Evolutionary conservation across 352 stramenopile species (phyloP).

Genomic region (Phytophthora meadii): DNA sequence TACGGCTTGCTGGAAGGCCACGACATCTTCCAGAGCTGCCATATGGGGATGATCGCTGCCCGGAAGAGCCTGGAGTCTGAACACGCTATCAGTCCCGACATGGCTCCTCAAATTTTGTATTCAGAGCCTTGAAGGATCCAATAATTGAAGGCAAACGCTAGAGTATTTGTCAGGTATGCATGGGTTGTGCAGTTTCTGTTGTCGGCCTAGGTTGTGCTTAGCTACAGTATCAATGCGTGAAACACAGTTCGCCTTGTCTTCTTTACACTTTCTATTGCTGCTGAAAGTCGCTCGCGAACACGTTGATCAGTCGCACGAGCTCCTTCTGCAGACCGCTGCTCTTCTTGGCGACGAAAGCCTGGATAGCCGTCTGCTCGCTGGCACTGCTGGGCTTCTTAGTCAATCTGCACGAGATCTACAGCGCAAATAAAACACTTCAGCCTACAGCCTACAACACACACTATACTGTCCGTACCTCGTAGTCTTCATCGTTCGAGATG

Average conservation of each 20-base stretch:
- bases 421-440: no score
- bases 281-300: constrained; percentile 74
- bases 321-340: constrained; percentile 69
- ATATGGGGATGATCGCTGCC: constrained; percentile 80
- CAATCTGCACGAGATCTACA: constrained; percentile 64
- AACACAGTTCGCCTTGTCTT: constrained; percentile 22
- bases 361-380: constrained; percentile 51
- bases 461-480: constrained; percentile 55
- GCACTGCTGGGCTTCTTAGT: constrained; percentile 57
- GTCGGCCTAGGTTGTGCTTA: constrained; percentile 7
- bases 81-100: constrained; percentile 65
- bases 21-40: constrained; percentile 70
- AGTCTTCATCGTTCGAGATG: constrained; percentile 89
- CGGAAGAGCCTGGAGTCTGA: constrained; percentile 72
- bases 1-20: constrained; percentile 72
- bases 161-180: constrained; percentile 21
- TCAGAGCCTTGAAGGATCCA: constrained; percentile 15
- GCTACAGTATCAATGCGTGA: constrained; percentile 6
- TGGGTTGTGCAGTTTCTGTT: constrained; percentile 10
- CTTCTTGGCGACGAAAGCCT: constrained; percentile 58
- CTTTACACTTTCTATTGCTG: constrained; percentile 55
- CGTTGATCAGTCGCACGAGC: constrained; percentile 60
- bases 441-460: no score
- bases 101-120: constrained; percentile 50
- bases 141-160: constrained; percentile 9